Base-by-base conservation (phyloP, 208 protist genomes). In the Novymonas esmeraldas region DNA sequence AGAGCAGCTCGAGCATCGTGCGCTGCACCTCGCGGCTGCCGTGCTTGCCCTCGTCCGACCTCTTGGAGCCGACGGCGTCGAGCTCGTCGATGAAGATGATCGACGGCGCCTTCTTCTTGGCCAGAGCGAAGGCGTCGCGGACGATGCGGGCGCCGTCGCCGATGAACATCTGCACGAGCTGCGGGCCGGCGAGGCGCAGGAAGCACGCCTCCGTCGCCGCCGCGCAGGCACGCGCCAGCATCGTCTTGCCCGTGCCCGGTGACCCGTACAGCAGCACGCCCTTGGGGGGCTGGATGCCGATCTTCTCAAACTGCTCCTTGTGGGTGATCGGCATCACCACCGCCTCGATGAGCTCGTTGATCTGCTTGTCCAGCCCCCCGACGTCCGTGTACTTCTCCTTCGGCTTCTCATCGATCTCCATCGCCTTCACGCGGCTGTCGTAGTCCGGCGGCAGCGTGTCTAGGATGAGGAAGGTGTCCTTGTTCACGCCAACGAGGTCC, bases 51-150 rank as follows among this genome's bases (percentile, higher is more conserved):
- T 98, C 95, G 62, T 98, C 98, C n/a, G 94, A 97, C 54, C 99
- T 91, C 75, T 98, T 99, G 9, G 98, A 99, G 52, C 99, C 99
- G 50, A 99, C 97, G 36, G 99, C 99, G 78, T 99, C 99, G 16
- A 99, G 91, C 82, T 99, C 99, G 73, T 99, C 99, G 71, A 99
- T 99, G 78, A 99, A 99, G 57, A 99, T 99, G 72, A 99, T 99
- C 11, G 98, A 91, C 6, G 98, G 98, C 11, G 94, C 90, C 79
- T 99, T 99, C 79, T 99, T 98, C 79, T 99, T 99, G 28, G 99
- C 99, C 26, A 99, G 88, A 3, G 95, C 97, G 88, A 99, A 99
- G 31, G 98, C 98, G 76, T 99, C 99, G 38, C 99, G 90, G 20
- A 99, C 98, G n/a, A 99, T 94, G 78, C 98, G 99, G 48, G 99